Percentiles rank a stretch among this genome's conserved stretches.
These are phyloP conservation scores for Yamadazyma scolyti DNA, from an alignment of 805 yeast genomes.

Conservation along the genomic window DNA sequence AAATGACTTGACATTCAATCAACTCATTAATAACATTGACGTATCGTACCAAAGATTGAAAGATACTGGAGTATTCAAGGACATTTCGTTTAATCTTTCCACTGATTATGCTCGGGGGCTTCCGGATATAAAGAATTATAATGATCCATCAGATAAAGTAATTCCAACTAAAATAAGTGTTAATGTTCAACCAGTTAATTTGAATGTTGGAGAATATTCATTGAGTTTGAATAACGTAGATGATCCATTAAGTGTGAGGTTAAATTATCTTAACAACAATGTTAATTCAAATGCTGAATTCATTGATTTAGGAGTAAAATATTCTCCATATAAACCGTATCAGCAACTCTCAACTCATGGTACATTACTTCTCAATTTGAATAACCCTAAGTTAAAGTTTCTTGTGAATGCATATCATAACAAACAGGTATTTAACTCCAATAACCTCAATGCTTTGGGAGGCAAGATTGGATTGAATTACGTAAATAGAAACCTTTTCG, in stretches of 20 bases:
- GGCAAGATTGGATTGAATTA: conserved; percentile 51
- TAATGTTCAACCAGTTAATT: conserved; percentile 35
- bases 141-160: conserved; percentile 28
- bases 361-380: conserved; percentile 42
- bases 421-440: conserved; percentile 14
- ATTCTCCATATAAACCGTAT: conserved; percentile 51
- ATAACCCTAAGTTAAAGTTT: conserved; percentile 42
- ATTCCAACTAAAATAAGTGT: conserved; percentile 45
- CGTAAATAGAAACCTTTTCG: conserved; percentile 14
- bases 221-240: conserved; percentile 35
- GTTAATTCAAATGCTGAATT: conserved; percentile 49
- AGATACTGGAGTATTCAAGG: conserved; percentile 44
- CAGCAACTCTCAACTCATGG: conserved; percentile 45
- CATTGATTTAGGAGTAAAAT: conserved; percentile 46
- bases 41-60: conserved; percentile 30
- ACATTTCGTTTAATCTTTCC: conserved; percentile 37
- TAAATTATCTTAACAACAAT: conserved; percentile 40
- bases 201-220: conserved; percentile 31
- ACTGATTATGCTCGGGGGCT: conserved; percentile 29
- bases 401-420: too few relatives aligned
- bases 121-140: conserved; percentile 26
- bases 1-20: conserved; percentile 41
- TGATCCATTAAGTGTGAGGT: conserved; percentile 32
- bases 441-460: conserved; percentile 33
- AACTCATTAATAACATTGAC: conserved; percentile 32